Percentiles rank a stretch among this genome's conserved stretches.
Evolutionary conservation across 2,329 filamentous ascomycete species (phyloP).

Genomic region (Cladosporium sp.): DNA sequence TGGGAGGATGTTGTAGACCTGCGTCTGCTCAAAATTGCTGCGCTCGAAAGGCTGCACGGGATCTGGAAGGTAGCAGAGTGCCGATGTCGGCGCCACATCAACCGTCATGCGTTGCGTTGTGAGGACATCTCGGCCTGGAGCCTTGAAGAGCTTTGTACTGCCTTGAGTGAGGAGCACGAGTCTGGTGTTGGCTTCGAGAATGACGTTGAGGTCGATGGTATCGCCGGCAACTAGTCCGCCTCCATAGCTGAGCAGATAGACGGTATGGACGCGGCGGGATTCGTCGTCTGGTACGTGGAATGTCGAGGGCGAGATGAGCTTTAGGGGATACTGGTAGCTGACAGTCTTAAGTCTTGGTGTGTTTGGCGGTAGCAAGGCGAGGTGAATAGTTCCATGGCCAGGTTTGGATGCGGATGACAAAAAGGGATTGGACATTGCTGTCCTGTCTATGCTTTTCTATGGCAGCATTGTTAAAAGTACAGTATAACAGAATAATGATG

Average conservation of each 20-base stretch:
- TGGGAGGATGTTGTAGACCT: conserved; percentile 63
- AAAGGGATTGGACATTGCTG: conserved; percentile 64
- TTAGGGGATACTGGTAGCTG: conserved; percentile 90
- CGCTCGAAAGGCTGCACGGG: conserved; percentile 87
- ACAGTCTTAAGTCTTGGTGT: conserved; percentile 71
- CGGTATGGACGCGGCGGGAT: conserved; percentile 64
- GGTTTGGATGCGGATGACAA: conserved; percentile 70
- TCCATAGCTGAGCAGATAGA: conserved; percentile 92
- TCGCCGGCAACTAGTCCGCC: conserved; percentile 91
- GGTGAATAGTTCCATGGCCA: conserved; percentile 76
- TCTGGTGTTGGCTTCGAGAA: conserved; percentile 63
- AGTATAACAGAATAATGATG: neutral
- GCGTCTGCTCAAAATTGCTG: conserved; percentile 80
- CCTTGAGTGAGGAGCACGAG: conserved; percentile 67
- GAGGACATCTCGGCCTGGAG: conserved; percentile 49
- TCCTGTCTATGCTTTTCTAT: conserved; percentile 23
- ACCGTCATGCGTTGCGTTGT: conserved; percentile 47
- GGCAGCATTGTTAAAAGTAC: conserved; percentile 22
- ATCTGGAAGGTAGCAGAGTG: conserved; percentile 73
- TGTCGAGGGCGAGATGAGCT: conserved; percentile 80
- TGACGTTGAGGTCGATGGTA: conserved; percentile 70
- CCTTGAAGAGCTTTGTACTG: conserved; percentile 95
- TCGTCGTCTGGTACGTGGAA: conserved; percentile 44
- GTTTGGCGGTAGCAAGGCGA: conserved; percentile 69
- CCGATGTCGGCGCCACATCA: conserved; percentile 49